Base-by-base conservation (phyloP, 352 stramenopile genomes). In the Pythium oligandrum region DNA sequence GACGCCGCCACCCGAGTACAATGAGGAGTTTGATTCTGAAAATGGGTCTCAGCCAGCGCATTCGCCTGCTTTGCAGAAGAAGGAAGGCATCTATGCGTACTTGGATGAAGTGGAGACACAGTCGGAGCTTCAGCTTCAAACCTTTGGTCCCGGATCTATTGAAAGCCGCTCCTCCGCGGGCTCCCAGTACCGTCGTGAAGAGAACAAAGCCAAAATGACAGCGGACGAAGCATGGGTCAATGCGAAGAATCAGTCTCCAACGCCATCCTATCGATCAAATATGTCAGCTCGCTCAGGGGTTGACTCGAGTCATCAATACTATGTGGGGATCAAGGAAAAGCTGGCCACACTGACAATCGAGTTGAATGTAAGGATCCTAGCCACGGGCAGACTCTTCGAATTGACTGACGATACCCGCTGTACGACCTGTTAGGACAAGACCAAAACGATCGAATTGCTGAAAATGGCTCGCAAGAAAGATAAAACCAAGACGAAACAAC, bases 361-460 rank as follows among this genome's bases (percentile, higher is more conserved):
- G 49, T 66, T 93, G 35, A 77, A 90, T 59, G 82, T 89, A 61
- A 35, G 71, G 57, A 31, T 8, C n/a, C 7, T 49, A 52, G 17
- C 17, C 17, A 26, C 17, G 17, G 17, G 17, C 0, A 26, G 17
- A 26, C 17, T 26, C 17, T 26, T 26, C 0, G 40, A n/a, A 54
- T 6, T 48, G 26, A 32, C 4, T 26, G 17, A 26, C 17, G 17
- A 26, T 26, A 26, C 17, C 0, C 17, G 17, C 17, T 26, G 17
- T 26, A 26, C 17, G n/a, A n/a, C n/a, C 40, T 49, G 9, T 31
- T 48, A 93, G 82, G 82, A 90, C 63, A 93, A 93, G 51, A 83
- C 70, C 37, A 88, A 93, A 56, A 93, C 82, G n/a, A 89, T 90
- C 8, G 79, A 90, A 43, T 38, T 90, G 59, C 71, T 93, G 37